Base-by-base conservation (phyloP, 2,329 filamentous ascomycete genomes). In the Botrytis hyacinthi region DNA sequence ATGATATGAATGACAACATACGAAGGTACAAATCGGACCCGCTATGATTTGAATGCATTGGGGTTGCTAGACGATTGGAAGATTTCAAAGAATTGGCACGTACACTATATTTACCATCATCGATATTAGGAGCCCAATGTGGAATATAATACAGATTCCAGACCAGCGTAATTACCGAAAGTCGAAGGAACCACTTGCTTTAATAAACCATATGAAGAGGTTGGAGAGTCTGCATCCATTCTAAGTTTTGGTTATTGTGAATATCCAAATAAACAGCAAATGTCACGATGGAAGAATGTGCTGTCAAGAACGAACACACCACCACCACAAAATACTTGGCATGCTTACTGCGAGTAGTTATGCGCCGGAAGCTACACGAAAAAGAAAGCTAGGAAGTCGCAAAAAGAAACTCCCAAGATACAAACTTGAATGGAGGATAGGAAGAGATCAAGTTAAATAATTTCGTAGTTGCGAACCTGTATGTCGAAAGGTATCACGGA, bases 181-280 rank as follows among this genome's bases (percentile, higher is more conserved):
- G 14, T 1, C 14, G 0, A 54, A 3, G 0, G 8, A 16, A 16
- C 1, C 4, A 3, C 3, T 16, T 18, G 1, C 26, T 22, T 12
- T 7, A 62, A n/a, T n/a, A 20, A 26, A 18, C 26, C 1, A 29
- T 14, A 29, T 26, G 12, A 62, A 42, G 8, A 29, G 14, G 0
- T 18, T n/a, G 18, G n/a, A 42, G 8, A 42, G 26, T 54, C 14
- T 63, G 7, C 7, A 4, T 42, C 2, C 60, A 16, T 10, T n/a
- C 1, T 8, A 42, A 14, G 26, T 29, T 54, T 54, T 16, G 7
- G 10, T 7, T 54, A 4, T n/a, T 54, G 26, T n/a, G 26, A 22
- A 54, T 42, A 2, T 3, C 26, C 37, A 20, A 63, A 44, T 26
- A n/a, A 9, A 29, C 5, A n/a, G 3, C 37, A 63, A 44, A 37